Evolutionary conservation across 2,329 filamentous ascomycete species (phyloP).

Genomic region (Monosporascus sp.): DNA sequence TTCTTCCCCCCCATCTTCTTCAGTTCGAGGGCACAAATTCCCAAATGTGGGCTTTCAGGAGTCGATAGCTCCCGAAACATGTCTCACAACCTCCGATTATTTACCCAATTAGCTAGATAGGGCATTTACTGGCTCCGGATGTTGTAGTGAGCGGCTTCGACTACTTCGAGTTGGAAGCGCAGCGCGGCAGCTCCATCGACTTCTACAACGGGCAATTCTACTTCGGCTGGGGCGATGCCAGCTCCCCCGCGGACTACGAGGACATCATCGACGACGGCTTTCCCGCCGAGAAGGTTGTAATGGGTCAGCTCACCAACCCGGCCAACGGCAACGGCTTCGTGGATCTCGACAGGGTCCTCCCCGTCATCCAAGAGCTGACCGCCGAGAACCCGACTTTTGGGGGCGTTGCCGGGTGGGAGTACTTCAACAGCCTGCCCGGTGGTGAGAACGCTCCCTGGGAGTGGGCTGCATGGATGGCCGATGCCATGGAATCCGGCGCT

Average conservation of each 20-base stretch:
- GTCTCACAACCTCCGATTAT: too few relatives aligned
- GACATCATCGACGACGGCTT: slow-evolving; percentile 59
- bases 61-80: too few relatives aligned
- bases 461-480: slow-evolving; percentile 54
- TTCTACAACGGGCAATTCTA: slow-evolving; percentile 96
- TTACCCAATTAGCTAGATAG: too few relatives aligned
- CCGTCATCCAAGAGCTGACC: slow-evolving; percentile 38
- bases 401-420: slow-evolving; percentile 94
- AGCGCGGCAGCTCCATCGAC: slow-evolving; percentile 59
- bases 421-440: slow-evolving; percentile 75
- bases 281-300: slow-evolving; percentile 67
- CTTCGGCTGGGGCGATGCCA: slow-evolving; percentile 72
- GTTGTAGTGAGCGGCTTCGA: slow-evolving; percentile 83
- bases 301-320: slow-evolving; percentile 77
- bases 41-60: too few relatives aligned
- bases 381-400: slow-evolving; percentile 64
- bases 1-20: too few relatives aligned
- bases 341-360: slow-evolving; percentile 40
- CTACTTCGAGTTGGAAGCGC: slow-evolving; percentile 69
- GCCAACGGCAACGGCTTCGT: slow-evolving; percentile 61
- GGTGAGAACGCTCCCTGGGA: slow-evolving; percentile 62
- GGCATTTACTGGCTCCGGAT: too few relatives aligned
- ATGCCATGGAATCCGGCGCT: slow-evolving; percentile 16
- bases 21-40: too few relatives aligned
- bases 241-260: slow-evolving; percentile 43